phyloP scores from a whole-genome alignment of 495 filamentous ascomycete species.

The Hypoxylon fuscum region DNA sequence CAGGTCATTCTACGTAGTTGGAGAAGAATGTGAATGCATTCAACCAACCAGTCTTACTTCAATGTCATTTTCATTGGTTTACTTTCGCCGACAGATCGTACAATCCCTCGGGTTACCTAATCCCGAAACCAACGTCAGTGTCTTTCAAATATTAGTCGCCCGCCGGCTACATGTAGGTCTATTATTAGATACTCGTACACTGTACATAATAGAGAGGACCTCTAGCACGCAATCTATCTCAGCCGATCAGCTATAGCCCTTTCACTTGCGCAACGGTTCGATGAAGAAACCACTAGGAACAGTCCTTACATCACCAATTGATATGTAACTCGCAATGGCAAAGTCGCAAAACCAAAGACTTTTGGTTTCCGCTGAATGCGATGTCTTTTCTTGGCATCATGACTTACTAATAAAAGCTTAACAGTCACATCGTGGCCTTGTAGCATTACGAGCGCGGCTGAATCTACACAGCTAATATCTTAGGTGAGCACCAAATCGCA shows the following conservation, averaged over 20 bases:
- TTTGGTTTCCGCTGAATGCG: no score
- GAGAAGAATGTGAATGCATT: background rate
- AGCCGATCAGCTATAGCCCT: background rate
- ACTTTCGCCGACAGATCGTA: no score
- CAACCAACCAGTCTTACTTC: background rate
- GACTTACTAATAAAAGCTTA: background rate
- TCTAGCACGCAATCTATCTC: no score
- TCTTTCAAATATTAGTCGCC: no score
- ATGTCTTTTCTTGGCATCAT: background rate
- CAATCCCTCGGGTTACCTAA: no score
- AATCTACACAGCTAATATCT: conserved; percentile 13
- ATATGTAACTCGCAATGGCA: background rate
- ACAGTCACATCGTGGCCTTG: background rate
- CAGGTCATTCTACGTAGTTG: background rate
- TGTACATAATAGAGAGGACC: no score
- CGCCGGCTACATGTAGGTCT: no score
- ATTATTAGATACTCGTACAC: no score
- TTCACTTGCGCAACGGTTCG: background rate
- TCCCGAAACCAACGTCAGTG: no score
- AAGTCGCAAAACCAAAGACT: background rate
- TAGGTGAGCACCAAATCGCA: conserved; percentile 20
- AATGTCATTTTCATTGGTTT: background rate
- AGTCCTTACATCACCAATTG: background rate
- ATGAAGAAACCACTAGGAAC: background rate
- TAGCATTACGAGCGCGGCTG: background rate